Conservation (phyloP, 176 grass and related monocot species). For the Microstegium vimineum region DNA sequence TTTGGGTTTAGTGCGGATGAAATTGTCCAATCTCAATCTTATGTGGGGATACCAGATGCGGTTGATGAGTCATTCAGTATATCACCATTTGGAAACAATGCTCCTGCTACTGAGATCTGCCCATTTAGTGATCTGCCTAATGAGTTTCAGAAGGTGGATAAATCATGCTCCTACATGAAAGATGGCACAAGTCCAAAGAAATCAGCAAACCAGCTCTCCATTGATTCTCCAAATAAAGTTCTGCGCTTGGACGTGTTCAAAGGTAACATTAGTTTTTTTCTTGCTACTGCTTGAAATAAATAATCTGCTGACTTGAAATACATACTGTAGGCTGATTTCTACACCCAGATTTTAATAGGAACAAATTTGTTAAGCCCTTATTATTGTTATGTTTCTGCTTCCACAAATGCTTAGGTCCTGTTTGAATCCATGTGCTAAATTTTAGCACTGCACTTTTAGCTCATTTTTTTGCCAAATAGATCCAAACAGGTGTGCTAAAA, state of each 20-base stretch:
- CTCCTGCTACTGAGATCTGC: slow-evolving; percentile 35
- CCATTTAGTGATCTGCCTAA: slow-evolving; percentile 36
- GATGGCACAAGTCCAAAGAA: slow-evolving; percentile 39
- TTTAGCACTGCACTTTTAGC: too few relatives aligned
- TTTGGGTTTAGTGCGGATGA: slow-evolving; percentile 99
- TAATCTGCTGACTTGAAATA: background rate
- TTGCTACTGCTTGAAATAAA: background rate
- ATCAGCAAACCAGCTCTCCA: slow-evolving; percentile 29
- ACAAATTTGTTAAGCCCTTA: background rate
- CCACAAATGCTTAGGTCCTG: background rate
- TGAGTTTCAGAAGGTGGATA: slow-evolving; percentile 42
- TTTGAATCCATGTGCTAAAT: too few relatives aligned
- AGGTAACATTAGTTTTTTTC: slow-evolving; percentile 30
- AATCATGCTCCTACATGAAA: slow-evolving; percentile 31
- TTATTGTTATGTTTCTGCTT: slow-evolving; percentile 7
- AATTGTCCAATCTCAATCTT: slow-evolving; percentile 65
- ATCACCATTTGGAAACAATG: slow-evolving; percentile 71
- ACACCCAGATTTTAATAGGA: slow-evolving; percentile 8
- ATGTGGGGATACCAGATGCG: slow-evolving; percentile 67
- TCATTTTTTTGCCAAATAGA: too few relatives aligned
- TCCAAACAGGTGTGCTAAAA: too few relatives aligned
- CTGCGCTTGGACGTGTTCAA: slow-evolving; percentile 36
- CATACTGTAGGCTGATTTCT: background rate
- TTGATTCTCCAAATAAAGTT: slow-evolving; percentile 29
- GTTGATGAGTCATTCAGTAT: slow-evolving; percentile 89